Evolutionary conservation across 1,139 yeast genomes (phyloP).

Genomic region (Pichia sp.): DNA sequence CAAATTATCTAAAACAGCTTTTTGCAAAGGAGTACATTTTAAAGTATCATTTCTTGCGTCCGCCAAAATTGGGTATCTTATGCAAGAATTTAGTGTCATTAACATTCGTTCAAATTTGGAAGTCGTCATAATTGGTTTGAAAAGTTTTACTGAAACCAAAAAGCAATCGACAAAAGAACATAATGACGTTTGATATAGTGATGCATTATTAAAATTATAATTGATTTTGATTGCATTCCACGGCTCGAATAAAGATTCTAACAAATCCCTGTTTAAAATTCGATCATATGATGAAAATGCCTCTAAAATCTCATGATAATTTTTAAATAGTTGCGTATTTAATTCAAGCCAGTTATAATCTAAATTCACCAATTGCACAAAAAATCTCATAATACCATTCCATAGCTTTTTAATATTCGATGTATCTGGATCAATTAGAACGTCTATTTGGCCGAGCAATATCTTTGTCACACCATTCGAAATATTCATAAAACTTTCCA

Average conservation of each 20-base stretch:
- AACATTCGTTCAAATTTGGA: slow-evolving; percentile 40
- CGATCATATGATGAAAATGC: slow-evolving; percentile 24
- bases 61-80: slow-evolving; percentile 63
- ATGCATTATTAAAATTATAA: slow-evolving; percentile 46
- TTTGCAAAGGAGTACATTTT: slow-evolving; percentile 51
- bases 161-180: slow-evolving; percentile 47
- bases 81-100: slow-evolving; percentile 48
- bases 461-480: slow-evolving; percentile 54
- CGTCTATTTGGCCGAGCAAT: slow-evolving; percentile 31
- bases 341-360: slow-evolving; percentile 40
- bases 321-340: slow-evolving; percentile 45
- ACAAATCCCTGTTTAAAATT: slow-evolving; percentile 32
- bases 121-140: slow-evolving; percentile 29
- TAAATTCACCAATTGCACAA: slow-evolving; percentile 34
- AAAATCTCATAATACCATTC: slow-evolving; percentile 47
- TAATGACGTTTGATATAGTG: slow-evolving; percentile 50
- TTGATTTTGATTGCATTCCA: slow-evolving; percentile 60
- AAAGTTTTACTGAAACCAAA: slow-evolving; percentile 38
- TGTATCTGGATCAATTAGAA: not conserved
- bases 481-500: slow-evolving; percentile 52
- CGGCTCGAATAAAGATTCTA: slow-evolving; percentile 46
- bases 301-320: slow-evolving; percentile 43
- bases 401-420: slow-evolving; percentile 34
- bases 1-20: slow-evolving; percentile 42
- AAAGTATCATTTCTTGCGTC: slow-evolving; percentile 38